Base-by-base conservation (phyloP, 441 rosid genomes). In the Erodium trifolium region DNA sequence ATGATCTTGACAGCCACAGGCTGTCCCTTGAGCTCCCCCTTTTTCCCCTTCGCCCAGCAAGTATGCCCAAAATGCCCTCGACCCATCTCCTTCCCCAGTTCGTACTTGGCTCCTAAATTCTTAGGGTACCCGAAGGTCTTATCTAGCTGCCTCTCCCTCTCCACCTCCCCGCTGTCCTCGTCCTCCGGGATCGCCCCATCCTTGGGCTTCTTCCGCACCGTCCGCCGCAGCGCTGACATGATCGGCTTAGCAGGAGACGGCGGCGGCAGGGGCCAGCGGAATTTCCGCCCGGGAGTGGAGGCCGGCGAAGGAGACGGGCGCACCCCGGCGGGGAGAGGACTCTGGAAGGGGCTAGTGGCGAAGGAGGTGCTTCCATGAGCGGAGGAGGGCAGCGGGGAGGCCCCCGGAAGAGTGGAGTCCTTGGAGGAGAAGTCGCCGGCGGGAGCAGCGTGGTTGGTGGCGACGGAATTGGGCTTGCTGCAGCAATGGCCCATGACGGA, bases 21-120 rank as follows among this genome's bases (percentile, higher is more conserved):
- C 72, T 80, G 81, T 11, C 89, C 89, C 74, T 88, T 88, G 77
- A 84, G 79, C 71, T 82, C 78, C 39, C 93, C 90, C 73, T 84
- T 88, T 81, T 80, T 88, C 0, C 82, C 82, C 75, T 83, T 84
- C 1, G 89, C 93, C 84, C 82, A 85, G 71, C 89, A 86, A 62
- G 90, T 86, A 79, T 88, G 87, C 68, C 93, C 93, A 68, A 88
- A 88, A 83, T 88, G 93, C 55, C 93, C 90, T 69, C 90, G 83
- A 17, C 93, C 93, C 0, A 88, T 78, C 72, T 88, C 90, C 66
- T 78, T 80, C 68, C 84, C 88, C 3, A 82, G 75, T 78, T 82
- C 85, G 67, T 78, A 90, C 74, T 76, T 83, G 13, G 81, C 79
- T 41, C 73, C 81, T 4, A 86, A 75, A 70, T 85, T 80, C 81